Base-by-base conservation (phyloP, 1,284 basidiomycete species). In the Ustanciosporium gigantosporum region DNA sequence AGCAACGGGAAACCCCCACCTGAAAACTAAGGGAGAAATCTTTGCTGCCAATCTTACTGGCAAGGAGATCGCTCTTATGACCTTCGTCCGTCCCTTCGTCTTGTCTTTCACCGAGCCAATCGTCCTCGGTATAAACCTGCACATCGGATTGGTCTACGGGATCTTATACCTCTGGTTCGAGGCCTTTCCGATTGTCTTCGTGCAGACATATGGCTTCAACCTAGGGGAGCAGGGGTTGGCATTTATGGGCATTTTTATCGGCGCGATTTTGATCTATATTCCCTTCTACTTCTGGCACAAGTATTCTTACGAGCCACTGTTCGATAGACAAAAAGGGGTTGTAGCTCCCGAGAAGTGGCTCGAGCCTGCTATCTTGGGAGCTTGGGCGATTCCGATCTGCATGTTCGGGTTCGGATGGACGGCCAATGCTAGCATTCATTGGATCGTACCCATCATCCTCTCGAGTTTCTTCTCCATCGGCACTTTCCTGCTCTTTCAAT, bases 301-400 rank as follows among this genome's bases (percentile, higher is more conserved):
- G 25, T 46, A 46, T 29, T 64, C 48, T 1, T 58, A 61, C 38
- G 44, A 35, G 15, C 57, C 58, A 6, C 40, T 58, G 3, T 62
- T 46, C 36, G 51, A 59, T 31, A 41, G 38, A 5, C 41, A 53
- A 23, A 25, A 46, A 7, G 68, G 68, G 22, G 51, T 46, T 16
- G 46, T 69, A 3, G 52, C 57, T 2, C 67, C 68, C 11, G 66
- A 70, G 31, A 59, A 69, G 22, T 68, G 70, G 41, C 58, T 70
- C 20, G 50, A 58, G 17, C 66, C 61, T 0, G 66, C 51, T 21
- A 60, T 68, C 24, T 11, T 70, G 14, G 62, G 58, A 7, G 51
- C 50, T 2, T 52, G 46, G 46, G 89, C 92, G 81, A 47, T 68
- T 21, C 70, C 70, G 3, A 45, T 70, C 27, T 61, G 56, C 51